Conservation (phyloP, 139 green algal genomes). For the Haematococcus lacustris region DNA sequence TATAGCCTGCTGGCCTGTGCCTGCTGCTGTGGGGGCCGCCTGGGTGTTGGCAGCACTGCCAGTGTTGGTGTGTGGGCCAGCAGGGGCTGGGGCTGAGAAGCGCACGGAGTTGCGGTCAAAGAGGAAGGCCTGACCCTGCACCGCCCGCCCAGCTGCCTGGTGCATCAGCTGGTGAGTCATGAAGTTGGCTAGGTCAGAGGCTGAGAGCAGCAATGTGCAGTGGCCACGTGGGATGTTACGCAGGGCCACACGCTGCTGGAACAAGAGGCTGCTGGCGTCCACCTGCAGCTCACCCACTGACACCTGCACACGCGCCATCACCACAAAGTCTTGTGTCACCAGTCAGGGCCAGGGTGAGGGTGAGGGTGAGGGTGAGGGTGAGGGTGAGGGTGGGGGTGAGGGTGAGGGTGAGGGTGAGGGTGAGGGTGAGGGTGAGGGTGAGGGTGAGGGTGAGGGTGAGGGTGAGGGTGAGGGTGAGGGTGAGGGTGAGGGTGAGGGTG, state of each 20-base stretch:
- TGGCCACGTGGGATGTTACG: conserved; percentile 13
- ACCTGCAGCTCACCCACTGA: conserved; percentile 43
- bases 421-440: too few species aligned
- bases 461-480: too few species aligned
- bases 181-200: conserved; percentile 16
- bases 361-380: too few species aligned
- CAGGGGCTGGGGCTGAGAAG: not conserved
- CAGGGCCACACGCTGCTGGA: conserved; percentile 19
- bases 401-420: too few species aligned
- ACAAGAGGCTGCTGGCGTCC: conserved; percentile 23
- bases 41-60: not conserved
- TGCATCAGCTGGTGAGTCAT: conserved; percentile 8
- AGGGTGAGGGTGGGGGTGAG: too few species aligned
- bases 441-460: too few species aligned
- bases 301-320: too few species aligned
- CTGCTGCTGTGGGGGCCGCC: not conserved
- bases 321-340: too few species aligned
- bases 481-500: too few species aligned
- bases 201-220: conserved; percentile 6
- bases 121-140: not conserved
- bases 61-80: not conserved
- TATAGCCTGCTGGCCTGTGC: not conserved
- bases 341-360: too few species aligned
- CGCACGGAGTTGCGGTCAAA: conserved; percentile 1
- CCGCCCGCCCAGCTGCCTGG: not conserved